Conservation (phyloP, 345 rosid genomes). For the Salix koriyanagi region DNA sequence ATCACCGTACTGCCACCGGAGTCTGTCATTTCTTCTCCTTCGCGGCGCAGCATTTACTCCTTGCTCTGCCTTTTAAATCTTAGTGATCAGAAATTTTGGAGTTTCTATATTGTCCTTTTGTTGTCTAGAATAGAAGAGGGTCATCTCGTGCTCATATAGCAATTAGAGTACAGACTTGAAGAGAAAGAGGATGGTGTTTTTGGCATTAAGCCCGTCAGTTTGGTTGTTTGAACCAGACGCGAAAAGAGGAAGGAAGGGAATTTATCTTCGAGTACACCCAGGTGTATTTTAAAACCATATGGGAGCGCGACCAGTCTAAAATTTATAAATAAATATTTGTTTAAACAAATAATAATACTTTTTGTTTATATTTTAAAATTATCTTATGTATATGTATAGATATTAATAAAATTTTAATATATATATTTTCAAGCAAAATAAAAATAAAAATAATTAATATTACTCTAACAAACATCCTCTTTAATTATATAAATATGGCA, state of each 20-base stretch:
- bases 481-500: no score
- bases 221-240: slow-evolving; percentile 40
- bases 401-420: no score
- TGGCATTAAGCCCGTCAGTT: slow-evolving; percentile 53
- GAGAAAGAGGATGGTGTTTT: slow-evolving; percentile 13
- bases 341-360: no score
- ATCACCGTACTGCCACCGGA: slow-evolving; percentile 33
- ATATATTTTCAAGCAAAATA: no score
- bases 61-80: not conserved
- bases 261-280: slow-evolving; percentile 6
- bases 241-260: slow-evolving; percentile 23
- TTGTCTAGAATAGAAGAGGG: slow-evolving; percentile 15
- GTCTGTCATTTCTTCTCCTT: slow-evolving; percentile 21
- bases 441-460: no score
- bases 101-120: slow-evolving; percentile 11
- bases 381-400: no score
- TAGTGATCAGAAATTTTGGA: not conserved
- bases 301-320: no score
- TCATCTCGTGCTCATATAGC: slow-evolving; percentile 30
- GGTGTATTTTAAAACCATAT: not conserved
- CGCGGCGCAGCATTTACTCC: slow-evolving; percentile 44
- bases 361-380: no score
- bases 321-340: no score
- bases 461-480: no score
- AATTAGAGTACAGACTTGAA: not conserved